phyloP scores from a whole-genome alignment of 2,329 filamentous ascomycete species.

The Alternaria gaisen region DNA sequence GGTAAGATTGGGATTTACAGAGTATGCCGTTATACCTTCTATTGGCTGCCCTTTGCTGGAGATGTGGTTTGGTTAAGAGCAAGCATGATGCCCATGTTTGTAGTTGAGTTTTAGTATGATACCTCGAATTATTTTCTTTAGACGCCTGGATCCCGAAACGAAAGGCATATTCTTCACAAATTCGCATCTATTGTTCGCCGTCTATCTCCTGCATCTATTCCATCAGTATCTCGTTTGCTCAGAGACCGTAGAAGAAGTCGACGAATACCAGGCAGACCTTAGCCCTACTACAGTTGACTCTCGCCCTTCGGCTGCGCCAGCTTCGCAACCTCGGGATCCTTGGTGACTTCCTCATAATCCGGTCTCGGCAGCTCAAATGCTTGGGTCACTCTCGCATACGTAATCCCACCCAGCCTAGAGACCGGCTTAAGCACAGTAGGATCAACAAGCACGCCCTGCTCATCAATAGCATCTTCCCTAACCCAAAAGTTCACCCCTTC shows the following conservation, averaged over 20 bases:
- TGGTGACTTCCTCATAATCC: conserved; percentile 55
- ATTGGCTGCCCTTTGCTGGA: not conserved
- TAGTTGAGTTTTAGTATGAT: conserved; percentile 11
- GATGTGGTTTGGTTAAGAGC: not conserved
- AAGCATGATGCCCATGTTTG: conserved; percentile 2
- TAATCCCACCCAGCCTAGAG: conserved; percentile 83
- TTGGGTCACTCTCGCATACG: conserved; percentile 76
- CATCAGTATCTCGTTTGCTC: not conserved
- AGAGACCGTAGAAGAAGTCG: not conserved
- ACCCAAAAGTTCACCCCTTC: conserved; percentile 91
- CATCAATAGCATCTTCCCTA: conserved; percentile 85
- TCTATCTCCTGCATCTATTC: not conserved
- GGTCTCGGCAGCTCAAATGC: conserved; percentile 75
- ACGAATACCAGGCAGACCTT: not conserved
- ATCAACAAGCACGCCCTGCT: conserved; percentile 77
- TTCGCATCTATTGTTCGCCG: not conserved
- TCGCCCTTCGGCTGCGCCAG: conserved; percentile 51
- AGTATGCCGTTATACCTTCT: not conserved
- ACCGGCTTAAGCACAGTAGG: conserved; percentile 77
- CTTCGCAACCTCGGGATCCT: conserved; percentile 65
- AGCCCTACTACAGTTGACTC: conserved; percentile 1
- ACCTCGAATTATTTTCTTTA: conserved; percentile 3
- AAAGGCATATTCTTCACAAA: not conserved
- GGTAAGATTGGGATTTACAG: not conserved
- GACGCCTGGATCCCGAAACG: not conserved